Base-by-base conservation (phyloP, 192 early-diverging fungal genomes). In the Podila epigama region DNA sequence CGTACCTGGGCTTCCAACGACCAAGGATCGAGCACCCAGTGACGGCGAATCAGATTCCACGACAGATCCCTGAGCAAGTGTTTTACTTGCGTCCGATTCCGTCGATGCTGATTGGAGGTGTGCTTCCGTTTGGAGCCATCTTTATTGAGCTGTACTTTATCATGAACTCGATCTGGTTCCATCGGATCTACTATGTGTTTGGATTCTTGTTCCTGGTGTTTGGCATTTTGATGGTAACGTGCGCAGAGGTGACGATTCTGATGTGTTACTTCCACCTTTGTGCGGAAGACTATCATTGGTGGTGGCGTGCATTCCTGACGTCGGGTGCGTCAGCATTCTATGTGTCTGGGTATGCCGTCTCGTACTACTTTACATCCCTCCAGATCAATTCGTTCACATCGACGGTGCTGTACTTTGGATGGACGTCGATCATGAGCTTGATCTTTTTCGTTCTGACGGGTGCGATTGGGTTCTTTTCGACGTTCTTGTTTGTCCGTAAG, bases 71-170 rank as follows among this genome's bases (percentile, higher is more conserved):
- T 10, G 94, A 96, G 35, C 90, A 94, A 69, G 84, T 87, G 28
- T 92, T 91, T 83, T 91, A 92, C 55, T 86, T 95, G 4, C 89
- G 92, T 10, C 87, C 93, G 12, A 53, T 89, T 31, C 85, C 90
- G 2, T 89, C 95, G 27, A 87, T 94, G 61, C 67, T 91, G 53
- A 88, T 93, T 79, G 91, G 90, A 28, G 97, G 96, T 35, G 68
- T 98, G 13, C 83, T 98, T 20, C 94, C 95, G 12, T 98, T 98
- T 75, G 93, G 89, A 1, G 90, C 95, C 11, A 93, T 97, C 58
- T 98, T 97, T 64, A 95, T 97, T 60, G 97, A 98, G 87, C 83
- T 97, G 60, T 97, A 97, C 82, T 98, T 95, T 84, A 93, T 98
- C 58, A 92, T 97, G 86, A 92, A 92, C 81, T 92, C 90, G 50